A percentile compares a stretch with the other conserved stretches of the same genome.
These are phyloP conservation scores for Cyberlindnera lachancei DNA, from an alignment of 805 yeast genomes.

Conservation along the genomic window DNA sequence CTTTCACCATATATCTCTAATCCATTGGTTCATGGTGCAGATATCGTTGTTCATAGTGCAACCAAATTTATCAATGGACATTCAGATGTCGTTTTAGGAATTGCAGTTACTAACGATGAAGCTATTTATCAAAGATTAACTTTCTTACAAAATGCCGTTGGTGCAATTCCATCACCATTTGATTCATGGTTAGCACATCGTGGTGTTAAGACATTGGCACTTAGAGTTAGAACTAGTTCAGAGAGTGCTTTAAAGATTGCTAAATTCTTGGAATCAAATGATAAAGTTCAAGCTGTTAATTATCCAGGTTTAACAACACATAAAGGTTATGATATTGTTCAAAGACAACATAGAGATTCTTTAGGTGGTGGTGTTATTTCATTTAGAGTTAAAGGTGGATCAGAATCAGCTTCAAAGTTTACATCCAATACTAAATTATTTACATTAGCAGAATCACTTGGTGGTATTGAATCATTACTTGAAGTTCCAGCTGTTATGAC, in stretches of 20 bases:
- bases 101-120: constrained; percentile 61
- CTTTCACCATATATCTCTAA: constrained; percentile 81
- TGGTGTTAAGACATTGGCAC: constrained; percentile 80
- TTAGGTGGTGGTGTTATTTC: constrained; percentile 92
- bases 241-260: constrained; percentile 62
- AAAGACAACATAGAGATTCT: constrained; percentile 71
- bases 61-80: constrained; percentile 91
- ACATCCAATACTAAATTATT: constrained; percentile 68
- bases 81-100: constrained; percentile 86
- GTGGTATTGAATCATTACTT: constrained; percentile 79
- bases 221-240: constrained; percentile 69
- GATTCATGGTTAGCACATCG: constrained; percentile 92
- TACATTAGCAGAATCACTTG: constrained; percentile 84
- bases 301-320: constrained; percentile 77
- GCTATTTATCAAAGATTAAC: constrained; percentile 54
- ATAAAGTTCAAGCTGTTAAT: constrained; percentile 57
- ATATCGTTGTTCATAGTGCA: constrained; percentile 81
- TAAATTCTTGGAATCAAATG: constrained; percentile 44
- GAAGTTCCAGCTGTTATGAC: constrained; percentile 92
- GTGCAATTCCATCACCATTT: constrained; percentile 85
- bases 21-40: constrained; percentile 80
- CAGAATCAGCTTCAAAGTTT: constrained; percentile 65
- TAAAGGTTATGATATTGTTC: constrained; percentile 53
- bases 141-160: constrained; percentile 81
- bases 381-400: constrained; percentile 80